Evolutionary conservation across 306 rosid species (phyloP).

Genomic region (Glycine soja): DNA sequence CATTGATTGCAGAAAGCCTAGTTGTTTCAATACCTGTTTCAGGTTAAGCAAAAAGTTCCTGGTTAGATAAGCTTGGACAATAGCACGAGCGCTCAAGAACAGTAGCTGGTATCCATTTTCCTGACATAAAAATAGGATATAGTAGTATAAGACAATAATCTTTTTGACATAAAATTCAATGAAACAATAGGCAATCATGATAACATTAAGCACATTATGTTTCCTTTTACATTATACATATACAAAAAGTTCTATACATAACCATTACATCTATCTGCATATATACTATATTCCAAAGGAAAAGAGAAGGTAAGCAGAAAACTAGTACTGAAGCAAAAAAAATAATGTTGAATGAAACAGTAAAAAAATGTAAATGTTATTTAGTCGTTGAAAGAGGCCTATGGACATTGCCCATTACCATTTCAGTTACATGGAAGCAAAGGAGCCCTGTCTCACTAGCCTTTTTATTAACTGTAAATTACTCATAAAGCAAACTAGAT

Average conservation of each 20-base stretch:
- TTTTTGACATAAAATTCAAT: conserved; percentile 27
- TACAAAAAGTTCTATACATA: conserved; percentile 9
- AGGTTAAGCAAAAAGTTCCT: conserved; percentile 80
- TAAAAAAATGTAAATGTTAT: neutral
- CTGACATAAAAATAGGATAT: conserved; percentile 54
- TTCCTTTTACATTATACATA: conserved; percentile 30
- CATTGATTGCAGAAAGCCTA: conserved; percentile 24
- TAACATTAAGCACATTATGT: conserved; percentile 8
- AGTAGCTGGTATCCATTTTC: conserved; percentile 99
- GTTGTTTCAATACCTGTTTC: conserved; percentile 69
- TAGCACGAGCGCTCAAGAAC: conserved; percentile 98
- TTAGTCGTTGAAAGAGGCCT: neutral
- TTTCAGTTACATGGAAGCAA: conserved; percentile 20
- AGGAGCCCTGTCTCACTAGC: neutral
- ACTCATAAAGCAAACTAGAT: conserved; percentile 15
- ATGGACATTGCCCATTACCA: neutral
- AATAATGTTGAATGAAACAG: neutral
- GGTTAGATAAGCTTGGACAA: conserved; percentile 94
- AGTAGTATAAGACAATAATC: conserved; percentile 40
- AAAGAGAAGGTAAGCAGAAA: conserved; percentile 22
- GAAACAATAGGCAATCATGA: conserved; percentile 5
- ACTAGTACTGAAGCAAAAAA: conserved; percentile 4
- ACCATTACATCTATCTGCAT: conserved; percentile 23
- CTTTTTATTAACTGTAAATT: conserved; percentile 9
- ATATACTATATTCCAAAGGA: conserved; percentile 12